A percentile compares a stretch with the other conserved stretches of the same genome.
Conservation (phyloP, 306 rosid species). For the Prunus padus region DNA sequence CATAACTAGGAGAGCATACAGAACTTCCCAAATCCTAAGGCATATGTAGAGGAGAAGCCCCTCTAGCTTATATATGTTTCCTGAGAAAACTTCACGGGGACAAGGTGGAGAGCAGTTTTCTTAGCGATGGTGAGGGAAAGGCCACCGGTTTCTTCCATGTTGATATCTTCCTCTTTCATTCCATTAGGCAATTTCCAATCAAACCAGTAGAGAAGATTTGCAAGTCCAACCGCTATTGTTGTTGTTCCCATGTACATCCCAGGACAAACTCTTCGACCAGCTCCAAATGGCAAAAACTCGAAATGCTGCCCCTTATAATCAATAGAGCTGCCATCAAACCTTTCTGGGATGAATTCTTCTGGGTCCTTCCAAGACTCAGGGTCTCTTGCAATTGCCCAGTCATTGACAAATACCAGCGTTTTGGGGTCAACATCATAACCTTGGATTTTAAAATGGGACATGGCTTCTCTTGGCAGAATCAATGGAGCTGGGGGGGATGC, state of each 20-base stretch:
- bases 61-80: no score
- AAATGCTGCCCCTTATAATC: constrained; percentile 45
- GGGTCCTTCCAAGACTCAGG: constrained; percentile 37
- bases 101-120: constrained; percentile 36
- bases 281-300: constrained; percentile 50
- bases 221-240: constrained; percentile 33
- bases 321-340: constrained; percentile 29
- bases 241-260: constrained; percentile 29
- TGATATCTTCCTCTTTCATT: constrained; percentile 31
- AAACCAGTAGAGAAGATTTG: constrained; percentile 43
- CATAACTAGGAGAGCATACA: no score
- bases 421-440: constrained; percentile 39
- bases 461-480: constrained; percentile 48
- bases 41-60: no score
- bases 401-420: constrained; percentile 36
- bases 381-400: constrained; percentile 42
- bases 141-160: constrained; percentile 47
- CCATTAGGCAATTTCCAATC: constrained; percentile 47
- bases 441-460: constrained; percentile 15
- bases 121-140: constrained; percentile 28
- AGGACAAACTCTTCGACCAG: constrained; percentile 46
- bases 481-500: constrained; percentile 51
- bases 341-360: constrained; percentile 47
- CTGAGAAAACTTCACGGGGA: constrained; percentile 13
- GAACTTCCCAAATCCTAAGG: no score